phyloP scores from a whole-genome alignment of 192 early-diverging fungal genomes.

The Chytriomyces sp. region DNA sequence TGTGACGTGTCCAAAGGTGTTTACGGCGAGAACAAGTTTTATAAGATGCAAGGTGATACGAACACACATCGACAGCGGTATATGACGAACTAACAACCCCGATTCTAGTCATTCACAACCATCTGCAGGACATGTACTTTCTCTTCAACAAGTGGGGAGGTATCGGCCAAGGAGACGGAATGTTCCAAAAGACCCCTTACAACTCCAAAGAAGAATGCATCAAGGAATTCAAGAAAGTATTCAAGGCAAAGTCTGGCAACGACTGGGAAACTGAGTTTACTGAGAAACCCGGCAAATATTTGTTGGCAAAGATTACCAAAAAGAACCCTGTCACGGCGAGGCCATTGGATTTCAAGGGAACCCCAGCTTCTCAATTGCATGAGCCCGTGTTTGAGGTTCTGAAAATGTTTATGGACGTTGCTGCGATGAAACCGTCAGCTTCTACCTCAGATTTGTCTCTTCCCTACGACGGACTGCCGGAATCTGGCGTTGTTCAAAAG shows the following conservation, averaged over 20 bases:
- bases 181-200: slow-evolving; percentile 40
- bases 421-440: slow-evolving; percentile 22
- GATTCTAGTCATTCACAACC: slow-evolving; percentile 50
- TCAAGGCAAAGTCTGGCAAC: slow-evolving; percentile 47
- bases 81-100: neutral
- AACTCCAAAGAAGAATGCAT: slow-evolving; percentile 35
- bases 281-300: slow-evolving; percentile 40
- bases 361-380: slow-evolving; percentile 15
- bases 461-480: slow-evolving; percentile 35
- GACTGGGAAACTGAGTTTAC: slow-evolving; percentile 31
- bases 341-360: slow-evolving; percentile 28
- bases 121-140: slow-evolving; percentile 44
- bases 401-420: slow-evolving; percentile 39
- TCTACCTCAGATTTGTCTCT: slow-evolving; percentile 6
- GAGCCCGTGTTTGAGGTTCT: slow-evolving; percentile 29
- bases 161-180: neutral
- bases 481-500: slow-evolving; percentile 22
- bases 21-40: slow-evolving; percentile 54
- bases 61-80: neutral
- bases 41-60: slow-evolving; percentile 55
- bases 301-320: slow-evolving; percentile 1
- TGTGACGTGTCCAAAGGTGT: slow-evolving; percentile 46
- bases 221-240: slow-evolving; percentile 45
- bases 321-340: slow-evolving; percentile 24
- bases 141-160: slow-evolving; percentile 45